Conservation (phyloP, 495 filamentous ascomycete genomes). For the Hypoxylon subgilvum region DNA sequence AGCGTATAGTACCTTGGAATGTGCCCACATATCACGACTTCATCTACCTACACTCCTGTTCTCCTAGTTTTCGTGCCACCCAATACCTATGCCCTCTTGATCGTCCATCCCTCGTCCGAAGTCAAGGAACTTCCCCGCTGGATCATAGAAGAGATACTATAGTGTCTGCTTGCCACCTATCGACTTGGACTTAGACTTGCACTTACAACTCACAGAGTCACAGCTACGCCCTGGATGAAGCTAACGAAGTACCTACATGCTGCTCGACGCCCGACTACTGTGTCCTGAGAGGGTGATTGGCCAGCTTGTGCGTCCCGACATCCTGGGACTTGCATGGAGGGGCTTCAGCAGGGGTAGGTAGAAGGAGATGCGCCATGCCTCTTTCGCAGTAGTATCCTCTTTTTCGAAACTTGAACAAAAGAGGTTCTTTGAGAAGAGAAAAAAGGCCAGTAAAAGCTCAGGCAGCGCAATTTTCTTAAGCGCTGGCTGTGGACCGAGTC, state of each 20-base stretch:
- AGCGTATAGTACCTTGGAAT: too few species aligned
- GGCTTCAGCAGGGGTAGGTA: conserved; percentile 18
- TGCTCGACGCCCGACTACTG: conserved; percentile 24
- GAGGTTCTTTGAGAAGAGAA: neutral
- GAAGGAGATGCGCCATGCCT: conserved; percentile 1
- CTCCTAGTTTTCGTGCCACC: neutral
- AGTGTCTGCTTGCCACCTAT: too few species aligned
- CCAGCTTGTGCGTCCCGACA: conserved; percentile 32
- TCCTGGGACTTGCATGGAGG: conserved; percentile 40
- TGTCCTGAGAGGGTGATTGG: conserved; percentile 19
- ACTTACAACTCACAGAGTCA: neutral
- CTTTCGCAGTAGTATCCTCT: conserved; percentile 5
- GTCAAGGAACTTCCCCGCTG: neutral
- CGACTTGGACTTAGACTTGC: neutral
- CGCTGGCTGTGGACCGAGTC: conserved; percentile 20
- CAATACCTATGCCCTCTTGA: neutral
- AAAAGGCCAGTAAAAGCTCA: neutral
- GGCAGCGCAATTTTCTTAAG: conserved; percentile 33
- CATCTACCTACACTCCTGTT: neutral
- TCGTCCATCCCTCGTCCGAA: neutral
- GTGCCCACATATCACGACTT: neutral
- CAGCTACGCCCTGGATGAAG: neutral
- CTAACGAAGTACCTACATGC: conserved; percentile 2
- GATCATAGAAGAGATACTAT: neutral
- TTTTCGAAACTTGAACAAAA: conserved; percentile 16